Percentiles rank a stretch among this genome's conserved stretches.
Evolutionary conservation across 2,329 filamentous ascomycete genomes (phyloP).

Genomic region (Diplocarpon rosae): DNA sequence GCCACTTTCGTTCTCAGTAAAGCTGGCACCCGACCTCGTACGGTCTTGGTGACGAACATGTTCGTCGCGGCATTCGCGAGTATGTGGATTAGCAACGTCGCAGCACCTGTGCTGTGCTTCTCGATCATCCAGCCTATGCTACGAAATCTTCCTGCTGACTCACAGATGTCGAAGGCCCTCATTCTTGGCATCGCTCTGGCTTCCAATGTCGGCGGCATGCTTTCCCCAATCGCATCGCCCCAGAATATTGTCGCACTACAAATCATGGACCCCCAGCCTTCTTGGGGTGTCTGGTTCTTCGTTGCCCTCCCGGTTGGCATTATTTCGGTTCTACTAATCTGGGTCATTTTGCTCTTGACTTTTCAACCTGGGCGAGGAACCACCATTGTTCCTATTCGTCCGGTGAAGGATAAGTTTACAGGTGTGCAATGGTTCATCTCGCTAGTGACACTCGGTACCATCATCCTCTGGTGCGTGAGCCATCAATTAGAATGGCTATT

Average conservation of each 20-base stretch:
- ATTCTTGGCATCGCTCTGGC: conserved; percentile 92
- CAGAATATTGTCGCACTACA: conserved; percentile 95
- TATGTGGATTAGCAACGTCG: conserved; percentile 99
- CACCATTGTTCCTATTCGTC: conserved; percentile 81
- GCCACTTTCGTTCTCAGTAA: conserved; percentile 94
- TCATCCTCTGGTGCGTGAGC: conserved; percentile 82
- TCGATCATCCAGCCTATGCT: conserved; percentile 97
- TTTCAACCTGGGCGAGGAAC: conserved; percentile 81
- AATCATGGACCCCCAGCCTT: conserved; percentile 86
- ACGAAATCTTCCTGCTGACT: conserved; percentile 81
- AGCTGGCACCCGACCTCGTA: conserved; percentile 80
- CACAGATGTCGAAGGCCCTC: conserved; percentile 86
- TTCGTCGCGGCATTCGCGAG: conserved; percentile 94
- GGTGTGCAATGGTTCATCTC: conserved; percentile 91
- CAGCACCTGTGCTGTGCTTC: conserved; percentile 91
- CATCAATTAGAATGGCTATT: conserved; percentile 82
- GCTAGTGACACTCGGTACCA: conserved; percentile 71
- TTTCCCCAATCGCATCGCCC: conserved; percentile 91
- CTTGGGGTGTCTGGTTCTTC: conserved; percentile 97
- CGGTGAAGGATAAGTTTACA: conserved; percentile 78
- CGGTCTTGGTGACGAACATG: conserved; percentile 95
- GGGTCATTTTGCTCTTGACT: conserved; percentile 71
- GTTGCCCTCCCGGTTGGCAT: conserved; percentile 87
- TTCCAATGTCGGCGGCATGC: conserved; percentile 91
- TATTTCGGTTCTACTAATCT: conserved; percentile 78